Base-by-base conservation (phyloP, 306 rosid species). In the Dryas octopetala region DNA sequence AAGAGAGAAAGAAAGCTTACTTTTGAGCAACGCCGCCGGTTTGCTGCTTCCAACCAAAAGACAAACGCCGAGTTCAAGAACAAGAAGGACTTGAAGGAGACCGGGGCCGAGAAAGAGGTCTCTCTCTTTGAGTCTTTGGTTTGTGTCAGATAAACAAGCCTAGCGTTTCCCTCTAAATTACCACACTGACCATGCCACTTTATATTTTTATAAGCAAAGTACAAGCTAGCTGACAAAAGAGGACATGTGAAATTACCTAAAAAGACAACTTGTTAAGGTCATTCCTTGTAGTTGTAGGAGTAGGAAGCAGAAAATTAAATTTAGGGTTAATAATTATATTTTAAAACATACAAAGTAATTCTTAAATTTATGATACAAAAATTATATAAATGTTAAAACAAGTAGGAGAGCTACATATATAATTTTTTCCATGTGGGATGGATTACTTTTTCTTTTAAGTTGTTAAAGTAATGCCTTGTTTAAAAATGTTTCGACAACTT, bases 11-110 rank as follows among this genome's bases (percentile, higher is more conserved):
- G 80, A 17, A 6, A 60, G 55, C 58, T 14, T 41, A 23, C 50
- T 57, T 4, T 55, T 32, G 59, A 70, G 65, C 38, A 65, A 76
- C 88, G 85, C 83, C 87, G 86, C 80, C 77, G 85, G 84, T 70
- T 58, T 13, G 62, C 64, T 53, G 50, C 79, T n/a, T 7, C 66
- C 50, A 65, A 57, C 71, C 73, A 77, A 76, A 71, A 75, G 83
- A 78, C 81, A 74, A 55, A 73, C 82, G 78, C 82, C 58, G 62
- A 46, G 81, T 60, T 58, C 73, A 68, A 59, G 68, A 38, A 66
- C 51, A 49, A 14, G 52, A 49, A 14, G 52, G 72, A 55, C 70
- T 67, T 40, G 49, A 9, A 43, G 55, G n/a, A 43, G 83, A 76
- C 77, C 79, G 47, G 57, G 80, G 76, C 74, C 73, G 66, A 74